Conservation (phyloP, 768 basidiomycete genomes). For the Rhizopogon vesiculosus region DNA sequence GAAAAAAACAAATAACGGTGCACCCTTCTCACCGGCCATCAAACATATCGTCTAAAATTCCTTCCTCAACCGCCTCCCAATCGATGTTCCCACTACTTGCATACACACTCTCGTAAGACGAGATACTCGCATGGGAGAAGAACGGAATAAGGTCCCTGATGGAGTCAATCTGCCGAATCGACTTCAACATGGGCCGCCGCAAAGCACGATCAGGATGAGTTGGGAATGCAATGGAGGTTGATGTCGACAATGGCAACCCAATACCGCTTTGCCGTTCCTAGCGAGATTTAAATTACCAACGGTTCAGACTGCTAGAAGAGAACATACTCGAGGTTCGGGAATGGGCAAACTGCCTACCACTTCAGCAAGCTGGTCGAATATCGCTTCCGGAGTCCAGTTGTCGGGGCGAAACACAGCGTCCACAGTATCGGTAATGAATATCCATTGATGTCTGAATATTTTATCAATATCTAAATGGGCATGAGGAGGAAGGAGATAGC, state of each 20-base stretch:
- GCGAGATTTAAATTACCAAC: not conserved
- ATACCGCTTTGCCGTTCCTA: slow-evolving; percentile 25
- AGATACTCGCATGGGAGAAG: slow-evolving; percentile 84
- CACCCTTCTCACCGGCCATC: slow-evolving; percentile 52
- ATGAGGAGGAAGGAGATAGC: slow-evolving; percentile 9
- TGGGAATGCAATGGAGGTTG: slow-evolving; percentile 17
- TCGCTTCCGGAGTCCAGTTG: slow-evolving; percentile 76
- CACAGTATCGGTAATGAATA: slow-evolving; percentile 96
- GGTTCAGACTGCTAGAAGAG: not conserved
- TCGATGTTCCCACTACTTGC: slow-evolving; percentile 77
- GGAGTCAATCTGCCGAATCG: slow-evolving; percentile 72
- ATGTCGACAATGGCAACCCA: slow-evolving; percentile 13
- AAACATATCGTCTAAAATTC: slow-evolving; percentile 85
- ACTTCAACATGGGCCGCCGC: slow-evolving; percentile 70
- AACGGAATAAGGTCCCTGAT: slow-evolving; percentile 86
- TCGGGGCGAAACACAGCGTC: slow-evolving; percentile 90
- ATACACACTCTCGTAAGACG: slow-evolving; percentile 89
- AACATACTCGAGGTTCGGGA: slow-evolving; percentile 27
- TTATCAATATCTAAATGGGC: slow-evolving; percentile 3
- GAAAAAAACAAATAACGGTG: not conserved
- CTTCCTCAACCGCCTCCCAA: slow-evolving; percentile 84
- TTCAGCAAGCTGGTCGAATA: slow-evolving; percentile 89
- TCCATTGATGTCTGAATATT: slow-evolving; percentile 83
- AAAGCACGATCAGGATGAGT: slow-evolving; percentile 40
- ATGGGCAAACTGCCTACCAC: slow-evolving; percentile 66